These are phyloP conservation scores for Leishmania gerbilli DNA, from an alignment of 208 protist genomes.

Conservation along the genomic window DNA sequence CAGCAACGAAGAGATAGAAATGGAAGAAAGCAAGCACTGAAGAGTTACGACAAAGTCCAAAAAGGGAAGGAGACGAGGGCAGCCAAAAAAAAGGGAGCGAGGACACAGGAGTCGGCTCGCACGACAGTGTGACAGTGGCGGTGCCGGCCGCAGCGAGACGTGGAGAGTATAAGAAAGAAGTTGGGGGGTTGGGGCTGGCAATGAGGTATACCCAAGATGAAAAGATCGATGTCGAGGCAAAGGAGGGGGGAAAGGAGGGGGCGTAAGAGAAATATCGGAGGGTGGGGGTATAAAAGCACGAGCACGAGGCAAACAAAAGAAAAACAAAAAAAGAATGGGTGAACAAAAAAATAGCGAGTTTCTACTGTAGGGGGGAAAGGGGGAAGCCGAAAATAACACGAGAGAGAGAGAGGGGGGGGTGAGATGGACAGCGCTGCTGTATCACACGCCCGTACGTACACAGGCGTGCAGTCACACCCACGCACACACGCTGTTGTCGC, in stretches of 20 bases:
- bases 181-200: background rate
- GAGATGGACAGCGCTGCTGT: background rate
- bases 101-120: background rate
- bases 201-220: background rate
- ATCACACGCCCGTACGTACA: background rate
- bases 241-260: background rate
- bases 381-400: background rate
- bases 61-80: background rate
- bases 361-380: background rate
- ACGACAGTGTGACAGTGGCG: background rate
- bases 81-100: background rate
- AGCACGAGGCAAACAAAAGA: background rate
- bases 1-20: background rate
- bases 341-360: background rate
- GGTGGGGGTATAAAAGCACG: background rate
- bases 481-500: background rate
- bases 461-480: background rate
- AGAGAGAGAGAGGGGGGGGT: background rate
- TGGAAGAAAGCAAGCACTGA: background rate
- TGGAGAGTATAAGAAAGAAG: background rate
- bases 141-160: background rate
- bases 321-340: background rate
- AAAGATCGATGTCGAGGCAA: background rate
- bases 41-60: background rate
- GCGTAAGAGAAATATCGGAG: background rate